Conservation (phyloP, 805 yeast species). For the Starmerella sp. region DNA sequence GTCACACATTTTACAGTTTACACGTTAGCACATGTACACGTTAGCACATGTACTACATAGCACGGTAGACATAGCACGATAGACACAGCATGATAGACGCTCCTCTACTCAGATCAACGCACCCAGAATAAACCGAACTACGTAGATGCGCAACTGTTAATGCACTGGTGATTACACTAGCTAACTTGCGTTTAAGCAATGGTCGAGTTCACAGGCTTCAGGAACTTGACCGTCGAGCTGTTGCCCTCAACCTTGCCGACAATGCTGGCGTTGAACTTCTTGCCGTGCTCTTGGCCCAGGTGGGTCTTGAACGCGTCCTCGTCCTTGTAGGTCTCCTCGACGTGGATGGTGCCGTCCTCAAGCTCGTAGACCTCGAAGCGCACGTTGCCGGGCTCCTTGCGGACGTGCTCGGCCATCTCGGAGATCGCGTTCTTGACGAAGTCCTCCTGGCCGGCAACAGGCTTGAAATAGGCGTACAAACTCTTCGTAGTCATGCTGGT, state of each 20-base stretch:
- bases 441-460: conserved; percentile 22
- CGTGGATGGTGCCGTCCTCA: conserved; percentile 21
- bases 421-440: conserved; percentile 19
- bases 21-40: too few relatives aligned
- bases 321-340: conserved; percentile 26
- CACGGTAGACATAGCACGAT: too few relatives aligned
- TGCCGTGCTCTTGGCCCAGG: conserved; percentile 23
- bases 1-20: too few relatives aligned
- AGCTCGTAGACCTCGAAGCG: conserved; percentile 25
- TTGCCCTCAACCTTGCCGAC: conserved; percentile 22
- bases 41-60: too few relatives aligned
- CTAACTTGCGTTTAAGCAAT: background rate
- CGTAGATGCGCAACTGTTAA: too few relatives aligned
- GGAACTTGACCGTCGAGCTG: conserved; percentile 21
- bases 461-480: conserved; percentile 23
- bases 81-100: too few relatives aligned
- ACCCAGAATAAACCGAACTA: too few relatives aligned
- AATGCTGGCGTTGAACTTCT: conserved; percentile 23
- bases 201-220: conserved; percentile 19
- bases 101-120: too few relatives aligned
- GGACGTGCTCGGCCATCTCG: conserved; percentile 21
- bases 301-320: conserved; percentile 25
- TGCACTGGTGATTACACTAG: too few relatives aligned
- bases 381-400: conserved; percentile 24
- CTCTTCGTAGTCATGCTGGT: conserved; percentile 10